These are phyloP conservation scores for Scleroderma citrinum DNA, from an alignment of 768 basidiomycete genomes.

Conservation along the genomic window DNA sequence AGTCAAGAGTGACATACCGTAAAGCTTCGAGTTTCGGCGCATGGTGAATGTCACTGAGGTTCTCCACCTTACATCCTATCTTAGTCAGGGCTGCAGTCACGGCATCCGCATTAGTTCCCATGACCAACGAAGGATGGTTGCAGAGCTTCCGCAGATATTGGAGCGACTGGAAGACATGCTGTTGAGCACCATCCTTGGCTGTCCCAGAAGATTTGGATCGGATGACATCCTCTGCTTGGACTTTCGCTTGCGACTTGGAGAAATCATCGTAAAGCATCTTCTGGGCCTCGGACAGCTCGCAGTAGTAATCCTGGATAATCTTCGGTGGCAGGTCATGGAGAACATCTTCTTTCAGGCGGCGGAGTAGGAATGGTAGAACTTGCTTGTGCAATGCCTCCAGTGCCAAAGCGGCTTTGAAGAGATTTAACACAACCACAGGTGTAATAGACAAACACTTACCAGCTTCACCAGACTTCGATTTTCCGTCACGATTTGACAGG, in stretches of 20 bases:
- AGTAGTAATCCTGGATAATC: constrained; percentile 99
- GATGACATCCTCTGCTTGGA: constrained; percentile 60
- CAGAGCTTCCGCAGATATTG: constrained; percentile 97
- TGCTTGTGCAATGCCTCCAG: constrained; percentile 97
- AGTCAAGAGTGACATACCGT: constrained; percentile 45
- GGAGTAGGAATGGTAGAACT: constrained; percentile 95
- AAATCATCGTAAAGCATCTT: constrained; percentile 94
- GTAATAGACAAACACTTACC: constrained; percentile 44
- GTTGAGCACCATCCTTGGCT: constrained; percentile 47
- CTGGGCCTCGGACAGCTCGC: constrained; percentile 93
- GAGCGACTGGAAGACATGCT: constrained; percentile 94
- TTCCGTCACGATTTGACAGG: constrained; percentile 89
- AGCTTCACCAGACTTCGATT: constrained; percentile 90
- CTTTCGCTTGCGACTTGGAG: constrained; percentile 66
- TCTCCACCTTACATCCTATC: constrained; percentile 39
- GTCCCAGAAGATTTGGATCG: constrained; percentile 33
- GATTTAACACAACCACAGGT: constrained; percentile 1
- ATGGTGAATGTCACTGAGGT: constrained; percentile 75
- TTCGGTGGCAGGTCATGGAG: constrained; percentile 94
- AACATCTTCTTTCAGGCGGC: constrained; percentile 96
- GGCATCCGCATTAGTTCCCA: constrained; percentile 64
- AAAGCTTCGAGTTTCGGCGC: constrained; percentile 93
- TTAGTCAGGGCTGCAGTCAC: constrained; percentile 53
- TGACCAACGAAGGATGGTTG: constrained; percentile 91
- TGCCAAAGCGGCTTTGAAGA: constrained; percentile 72